phyloP scores from a whole-genome alignment of 176 grass and related monocot genomes.

The Leersia perrieri region DNA sequence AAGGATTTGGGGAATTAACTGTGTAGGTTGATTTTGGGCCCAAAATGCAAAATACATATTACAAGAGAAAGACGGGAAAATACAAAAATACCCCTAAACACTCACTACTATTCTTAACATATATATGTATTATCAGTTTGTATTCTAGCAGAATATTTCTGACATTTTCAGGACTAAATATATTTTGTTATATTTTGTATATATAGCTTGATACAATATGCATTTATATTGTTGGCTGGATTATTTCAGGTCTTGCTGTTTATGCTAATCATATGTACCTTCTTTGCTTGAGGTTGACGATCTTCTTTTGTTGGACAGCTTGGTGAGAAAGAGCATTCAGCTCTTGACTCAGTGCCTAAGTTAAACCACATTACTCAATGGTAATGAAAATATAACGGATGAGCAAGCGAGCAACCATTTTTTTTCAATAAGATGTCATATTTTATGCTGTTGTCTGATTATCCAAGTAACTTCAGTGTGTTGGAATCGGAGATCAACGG shows the following conservation, averaged over 20 bases:
- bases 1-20: too few relatives aligned
- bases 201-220: not conserved
- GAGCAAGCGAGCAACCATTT: not conserved
- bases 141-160: not conserved
- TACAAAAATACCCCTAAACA: too few relatives aligned
- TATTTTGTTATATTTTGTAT: not conserved
- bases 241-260: not conserved
- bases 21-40: too few relatives aligned
- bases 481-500: conserved; percentile 24
- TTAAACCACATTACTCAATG: conserved; percentile 28
- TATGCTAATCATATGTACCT: not conserved
- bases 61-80: too few relatives aligned
- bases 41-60: too few relatives aligned
- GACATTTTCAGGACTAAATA: not conserved
- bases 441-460: not conserved
- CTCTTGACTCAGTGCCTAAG: not conserved
- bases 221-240: not conserved
- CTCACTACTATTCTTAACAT: too few relatives aligned
- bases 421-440: not conserved
- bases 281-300: not conserved
- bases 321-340: conserved; percentile 13
- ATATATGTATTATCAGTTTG: not conserved
- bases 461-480: conserved; percentile 17
- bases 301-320: conserved; percentile 10
- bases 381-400: conserved; percentile 25